phyloP scores from a whole-genome alignment of 108 stramenopile species.

The Discostella pseudostelligera region DNA sequence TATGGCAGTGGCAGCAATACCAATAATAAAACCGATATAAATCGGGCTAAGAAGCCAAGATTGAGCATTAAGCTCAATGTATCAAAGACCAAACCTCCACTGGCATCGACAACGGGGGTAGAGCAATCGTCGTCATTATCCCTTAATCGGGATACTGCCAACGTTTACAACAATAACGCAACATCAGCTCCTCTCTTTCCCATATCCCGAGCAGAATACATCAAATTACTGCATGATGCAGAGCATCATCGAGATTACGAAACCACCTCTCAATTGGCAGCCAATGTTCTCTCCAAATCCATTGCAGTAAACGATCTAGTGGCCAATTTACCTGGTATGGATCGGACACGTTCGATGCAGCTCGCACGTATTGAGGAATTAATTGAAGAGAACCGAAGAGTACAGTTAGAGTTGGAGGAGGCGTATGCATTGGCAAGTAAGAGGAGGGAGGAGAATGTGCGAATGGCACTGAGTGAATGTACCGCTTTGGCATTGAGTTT shows the following conservation, averaged over 20 bases:
- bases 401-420: slow-evolving; percentile 54
- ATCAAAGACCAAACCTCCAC: background rate
- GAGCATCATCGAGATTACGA: slow-evolving; percentile 65
- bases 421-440: slow-evolving; percentile 46
- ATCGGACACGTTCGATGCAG: slow-evolving; percentile 68
- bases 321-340: slow-evolving; percentile 67
- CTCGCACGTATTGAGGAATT: slow-evolving; percentile 66
- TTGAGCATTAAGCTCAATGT: slow-evolving; percentile 37
- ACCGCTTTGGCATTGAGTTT: slow-evolving; percentile 75
- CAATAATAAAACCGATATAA: background rate
- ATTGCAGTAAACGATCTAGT: slow-evolving; percentile 71
- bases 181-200: slow-evolving; percentile 31
- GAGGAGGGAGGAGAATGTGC: slow-evolving; percentile 51
- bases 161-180: slow-evolving; percentile 23
- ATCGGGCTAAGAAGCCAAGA: slow-evolving; percentile 20
- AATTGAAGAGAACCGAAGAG: slow-evolving; percentile 53
- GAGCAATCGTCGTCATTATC: no score
- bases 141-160: no score
- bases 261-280: slow-evolving; percentile 53
- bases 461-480: slow-evolving; percentile 55
- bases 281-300: slow-evolving; percentile 69
- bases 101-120: slow-evolving; percentile 14
- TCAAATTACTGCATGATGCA: slow-evolving; percentile 48
- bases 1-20: background rate
- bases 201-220: slow-evolving; percentile 55